phyloP scores from a whole-genome alignment of 352 stramenopile genomes.

The Phytophthora pistaciae region DNA sequence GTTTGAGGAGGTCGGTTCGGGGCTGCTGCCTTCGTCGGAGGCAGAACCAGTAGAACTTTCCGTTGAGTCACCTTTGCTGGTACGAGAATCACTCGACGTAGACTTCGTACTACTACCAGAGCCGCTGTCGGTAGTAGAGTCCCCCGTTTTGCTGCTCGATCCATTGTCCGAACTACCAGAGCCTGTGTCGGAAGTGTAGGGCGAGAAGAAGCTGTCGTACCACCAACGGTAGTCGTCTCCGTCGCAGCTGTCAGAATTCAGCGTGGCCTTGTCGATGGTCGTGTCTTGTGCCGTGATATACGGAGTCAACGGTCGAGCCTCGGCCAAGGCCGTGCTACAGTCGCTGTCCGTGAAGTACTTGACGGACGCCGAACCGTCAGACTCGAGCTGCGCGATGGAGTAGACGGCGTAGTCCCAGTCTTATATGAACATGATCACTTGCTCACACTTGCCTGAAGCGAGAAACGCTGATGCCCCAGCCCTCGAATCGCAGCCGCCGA shows the following conservation, averaged over 20 bases:
- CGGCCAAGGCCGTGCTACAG: background rate
- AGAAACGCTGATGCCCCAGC: slow-evolving; percentile 1
- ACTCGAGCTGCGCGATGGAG: background rate
- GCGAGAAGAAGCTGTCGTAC: background rate
- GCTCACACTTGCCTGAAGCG: slow-evolving; percentile 6
- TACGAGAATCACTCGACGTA: background rate
- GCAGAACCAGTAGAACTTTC: too few relatives aligned
- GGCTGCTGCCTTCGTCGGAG: too few relatives aligned
- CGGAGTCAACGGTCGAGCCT: background rate
- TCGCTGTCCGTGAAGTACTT: slow-evolving; percentile 9
- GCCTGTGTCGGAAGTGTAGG: background rate
- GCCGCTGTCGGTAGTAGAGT: background rate
- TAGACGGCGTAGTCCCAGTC: background rate
- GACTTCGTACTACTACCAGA: background rate
- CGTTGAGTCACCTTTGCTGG: too few relatives aligned
- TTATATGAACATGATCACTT: slow-evolving; percentile 3
- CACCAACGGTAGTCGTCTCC: slow-evolving; percentile 10
- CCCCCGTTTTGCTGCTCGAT: too few relatives aligned
- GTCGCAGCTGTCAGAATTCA: slow-evolving; percentile 1
- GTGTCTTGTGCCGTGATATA: slow-evolving; percentile 2
- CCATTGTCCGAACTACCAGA: background rate
- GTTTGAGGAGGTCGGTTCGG: too few relatives aligned
- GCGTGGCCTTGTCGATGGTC: background rate
- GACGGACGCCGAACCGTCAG: background rate
- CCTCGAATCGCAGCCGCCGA: background rate